Base-by-base conservation (phyloP, 176 grass and related monocot genomes). In the Rhynchospora pubera region DNA sequence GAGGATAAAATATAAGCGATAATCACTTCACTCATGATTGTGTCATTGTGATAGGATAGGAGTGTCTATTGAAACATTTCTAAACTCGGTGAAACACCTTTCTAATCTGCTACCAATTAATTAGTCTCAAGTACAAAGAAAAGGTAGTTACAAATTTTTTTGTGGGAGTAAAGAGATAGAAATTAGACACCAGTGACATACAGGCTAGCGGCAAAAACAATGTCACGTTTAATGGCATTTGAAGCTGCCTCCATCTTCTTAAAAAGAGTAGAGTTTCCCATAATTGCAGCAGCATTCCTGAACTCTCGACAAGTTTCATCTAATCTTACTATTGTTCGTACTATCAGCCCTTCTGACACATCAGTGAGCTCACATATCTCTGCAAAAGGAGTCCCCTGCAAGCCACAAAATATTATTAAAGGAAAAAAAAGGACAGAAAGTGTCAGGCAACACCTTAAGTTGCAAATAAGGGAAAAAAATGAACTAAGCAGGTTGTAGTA, bases 301-400 rank as follows among this genome's bases (percentile, higher is more conserved):
- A 94, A 98, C 61, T 98, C 92, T 50, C 95, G 91, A 78, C 92
- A 98, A 4, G 95, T 93, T 83, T 98, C 95, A 71, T 98, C 92
- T 84, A 98, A 50, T 75, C 95, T 86, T 18, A 98, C 85, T 1
- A 98, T 98, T 62, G 92, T 93, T 79, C 95, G 91, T 64, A 94
- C 95, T 59, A 98, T 94, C 62, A 94, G 53, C 45, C 95, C 92
- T 90, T 94, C 95, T 6, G 92, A 92, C 66, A 98, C 95, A 87
- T 94, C 95, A 9, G 95, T 98, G 66, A 98, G 89, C 69, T 98
- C 95, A 21, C 95, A 98, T n/a, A 98, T 93, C 56, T 98, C 95
- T 15, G 88, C 84, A 11, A 94, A 98, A 30, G 90, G 90, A 1
- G 95, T 98, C 62, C 95, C 95, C 92, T 97, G 86, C 82, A 87